Evolutionary conservation across 345 rosid genomes (phyloP).

Genomic region (Corymbia maculata): DNA sequence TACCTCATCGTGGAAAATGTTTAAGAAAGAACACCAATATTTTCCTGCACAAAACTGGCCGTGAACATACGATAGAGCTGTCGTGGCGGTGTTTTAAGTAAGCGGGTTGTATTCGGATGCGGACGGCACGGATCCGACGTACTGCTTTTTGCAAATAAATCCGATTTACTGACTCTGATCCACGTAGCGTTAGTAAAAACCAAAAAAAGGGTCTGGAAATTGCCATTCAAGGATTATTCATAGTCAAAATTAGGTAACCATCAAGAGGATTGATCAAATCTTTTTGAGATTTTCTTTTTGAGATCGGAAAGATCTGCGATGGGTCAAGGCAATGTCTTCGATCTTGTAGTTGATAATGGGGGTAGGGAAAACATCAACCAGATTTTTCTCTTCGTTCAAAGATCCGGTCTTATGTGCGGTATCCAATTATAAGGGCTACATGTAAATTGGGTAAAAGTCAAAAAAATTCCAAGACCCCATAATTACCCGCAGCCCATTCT

Average conservation of each 20-base stretch:
- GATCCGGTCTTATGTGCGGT: not conserved
- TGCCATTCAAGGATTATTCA: not conserved
- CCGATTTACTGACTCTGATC: not conserved
- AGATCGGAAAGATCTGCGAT: constrained; percentile 1
- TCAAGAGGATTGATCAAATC: constrained; percentile 7
- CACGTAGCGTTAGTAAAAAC: not conserved
- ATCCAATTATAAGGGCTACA: not conserved
- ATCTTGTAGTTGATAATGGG: not conserved
- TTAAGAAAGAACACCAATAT: not conserved
- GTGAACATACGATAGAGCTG: not conserved
- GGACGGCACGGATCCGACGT: not conserved
- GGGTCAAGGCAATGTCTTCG: constrained; percentile 3
- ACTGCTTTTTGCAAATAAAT: not conserved
- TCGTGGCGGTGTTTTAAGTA: not conserved
- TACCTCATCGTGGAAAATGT: not conserved
- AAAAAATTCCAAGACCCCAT: not conserved
- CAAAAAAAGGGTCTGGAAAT: not conserved
- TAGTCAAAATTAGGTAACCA: constrained; percentile 28
- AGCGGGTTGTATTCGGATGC: not conserved
- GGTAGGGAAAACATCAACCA: not conserved
- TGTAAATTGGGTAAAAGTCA: not conserved
- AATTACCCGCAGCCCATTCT: constrained; percentile 1
- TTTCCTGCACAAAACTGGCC: not conserved
- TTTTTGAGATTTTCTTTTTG: constrained; percentile 9
- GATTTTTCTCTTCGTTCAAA: not conserved